Percentiles rank a stretch among this genome's conserved stretches.
Conservation (phyloP, 768 basidiomycete species). For the Pilatotrama ljubarskyi region DNA sequence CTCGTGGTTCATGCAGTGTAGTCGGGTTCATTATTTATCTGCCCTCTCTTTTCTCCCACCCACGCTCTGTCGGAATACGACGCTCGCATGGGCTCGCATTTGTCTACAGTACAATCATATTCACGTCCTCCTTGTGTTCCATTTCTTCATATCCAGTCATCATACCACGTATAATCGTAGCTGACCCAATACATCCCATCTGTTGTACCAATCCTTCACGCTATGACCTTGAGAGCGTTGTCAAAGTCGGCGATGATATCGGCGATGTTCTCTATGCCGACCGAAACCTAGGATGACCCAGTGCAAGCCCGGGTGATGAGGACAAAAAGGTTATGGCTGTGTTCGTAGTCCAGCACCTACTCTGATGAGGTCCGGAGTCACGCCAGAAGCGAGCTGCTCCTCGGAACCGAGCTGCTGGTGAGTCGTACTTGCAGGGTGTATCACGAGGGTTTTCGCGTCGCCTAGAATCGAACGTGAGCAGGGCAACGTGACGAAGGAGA, state of each 20-base stretch:
- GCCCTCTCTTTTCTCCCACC: too few species aligned
- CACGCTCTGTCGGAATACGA: too few species aligned
- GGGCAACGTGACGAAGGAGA: conserved; percentile 22
- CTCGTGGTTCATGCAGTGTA: too few species aligned
- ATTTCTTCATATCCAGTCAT: background rate
- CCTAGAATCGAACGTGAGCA: conserved; percentile 33
- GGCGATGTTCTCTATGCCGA: conserved; percentile 43
- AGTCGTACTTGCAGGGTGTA: conserved; percentile 78
- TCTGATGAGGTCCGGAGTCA: conserved; percentile 74
- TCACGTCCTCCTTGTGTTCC: background rate
- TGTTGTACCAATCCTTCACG: conserved; percentile 9
- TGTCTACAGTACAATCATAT: too few species aligned
- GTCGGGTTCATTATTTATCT: too few species aligned
- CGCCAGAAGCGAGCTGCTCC: conserved; percentile 64
- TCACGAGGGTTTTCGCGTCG: conserved; percentile 79
- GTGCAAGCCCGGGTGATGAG: background rate
- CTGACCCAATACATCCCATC: background rate
- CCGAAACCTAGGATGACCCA: conserved; percentile 36
- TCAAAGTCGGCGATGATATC: conserved; percentile 48
- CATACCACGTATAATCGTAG: background rate
- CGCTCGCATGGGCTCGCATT: too few species aligned
- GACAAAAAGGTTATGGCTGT: background rate
- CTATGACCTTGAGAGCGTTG: conserved; percentile 36
- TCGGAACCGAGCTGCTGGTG: conserved; percentile 65
- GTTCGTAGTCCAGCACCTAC: conserved; percentile 43